These are phyloP conservation scores for Radiomyces spectabilis DNA, from an alignment of 192 early-diverging fungal genomes.

Conservation along the genomic window DNA sequence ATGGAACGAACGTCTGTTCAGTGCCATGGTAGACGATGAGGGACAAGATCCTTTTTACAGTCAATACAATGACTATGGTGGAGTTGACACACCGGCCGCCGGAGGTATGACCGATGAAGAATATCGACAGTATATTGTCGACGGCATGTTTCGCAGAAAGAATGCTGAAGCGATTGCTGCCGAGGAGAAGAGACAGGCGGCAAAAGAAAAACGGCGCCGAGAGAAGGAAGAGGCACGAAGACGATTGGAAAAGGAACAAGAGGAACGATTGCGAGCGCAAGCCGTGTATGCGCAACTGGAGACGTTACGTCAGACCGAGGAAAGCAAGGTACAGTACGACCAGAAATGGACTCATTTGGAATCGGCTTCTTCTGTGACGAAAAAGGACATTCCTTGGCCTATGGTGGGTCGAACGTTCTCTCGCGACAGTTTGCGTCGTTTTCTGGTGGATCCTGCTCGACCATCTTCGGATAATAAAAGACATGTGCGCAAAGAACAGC, in stretches of 20 bases:
- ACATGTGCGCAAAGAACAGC: conserved; percentile 19
- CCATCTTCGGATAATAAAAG: conserved; percentile 6
- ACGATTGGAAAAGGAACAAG: conserved; percentile 2
- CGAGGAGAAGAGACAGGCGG: conserved; percentile 3
- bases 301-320: conserved; percentile 1
- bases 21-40: conserved; percentile 28
- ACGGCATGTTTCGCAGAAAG: conserved; percentile 12
- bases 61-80: conserved; percentile 1
- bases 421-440: conserved; percentile 1
- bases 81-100: background rate
- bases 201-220: conserved; percentile 1
- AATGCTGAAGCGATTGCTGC: conserved; percentile 15
- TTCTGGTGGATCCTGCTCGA: conserved; percentile 1
- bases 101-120: conserved; percentile 22
- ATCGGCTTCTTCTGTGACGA: background rate
- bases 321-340: conserved; percentile 2
- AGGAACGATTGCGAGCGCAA: background rate
- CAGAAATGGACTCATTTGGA: conserved; percentile 8
- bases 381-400: conserved; percentile 26
- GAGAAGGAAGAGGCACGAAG: conserved; percentile 9
- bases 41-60: conserved; percentile 11
- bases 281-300: background rate
- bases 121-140: conserved; percentile 21
- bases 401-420: background rate
- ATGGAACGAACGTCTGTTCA: conserved; percentile 24